Base-by-base conservation (phyloP, 768 basidiomycete genomes). In the Mycena crocata region DNA sequence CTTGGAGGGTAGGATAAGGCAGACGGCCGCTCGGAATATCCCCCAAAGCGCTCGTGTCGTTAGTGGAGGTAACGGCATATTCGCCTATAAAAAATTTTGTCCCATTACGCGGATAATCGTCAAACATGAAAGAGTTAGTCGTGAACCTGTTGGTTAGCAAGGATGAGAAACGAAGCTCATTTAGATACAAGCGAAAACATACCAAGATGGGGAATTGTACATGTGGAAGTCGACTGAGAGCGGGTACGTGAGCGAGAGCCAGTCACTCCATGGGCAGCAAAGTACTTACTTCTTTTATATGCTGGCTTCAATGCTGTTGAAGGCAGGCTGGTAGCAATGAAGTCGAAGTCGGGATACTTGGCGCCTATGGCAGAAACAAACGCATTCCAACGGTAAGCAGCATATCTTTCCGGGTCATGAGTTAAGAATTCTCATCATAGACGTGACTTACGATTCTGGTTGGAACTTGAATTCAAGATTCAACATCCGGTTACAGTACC, bases 11-110 rank as follows among this genome's bases (percentile, higher is more conserved):
- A 6, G 79, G 78, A 60, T 77, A 79, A 12, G 76, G 71, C 19
- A 81, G 56, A 6, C 79, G 75, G 14, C 77, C 76, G 39, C 65
- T 65, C 9, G 74, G 73, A 62, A 78, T 59, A 67, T 75, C 71
- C 0, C 77, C 77, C 8, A 78, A 70, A 32, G 65, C 60, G 57
- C 79, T 75, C 2, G 57, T 67, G 42, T 75, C 75, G 54, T 80
- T 79, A 37, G 79, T 24, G 79, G 82, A 55, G 63, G 79, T 81
- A 58, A 82, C 82, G 17, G 87, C 84, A 66, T 88, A 88, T 80
- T 89, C 87, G 51, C 87, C 87, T 77, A 85, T 78, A 52, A 89
- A 87, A 75, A 82, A 89, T 50, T 78, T 80, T 17, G 85, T 87
- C 6, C 85, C 86, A 57, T 88, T 80, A 8, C 87, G 84, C 74